Evolutionary conservation across 495 filamentous ascomycete genomes (phyloP).

Genomic region (Thozetella sp.): DNA sequence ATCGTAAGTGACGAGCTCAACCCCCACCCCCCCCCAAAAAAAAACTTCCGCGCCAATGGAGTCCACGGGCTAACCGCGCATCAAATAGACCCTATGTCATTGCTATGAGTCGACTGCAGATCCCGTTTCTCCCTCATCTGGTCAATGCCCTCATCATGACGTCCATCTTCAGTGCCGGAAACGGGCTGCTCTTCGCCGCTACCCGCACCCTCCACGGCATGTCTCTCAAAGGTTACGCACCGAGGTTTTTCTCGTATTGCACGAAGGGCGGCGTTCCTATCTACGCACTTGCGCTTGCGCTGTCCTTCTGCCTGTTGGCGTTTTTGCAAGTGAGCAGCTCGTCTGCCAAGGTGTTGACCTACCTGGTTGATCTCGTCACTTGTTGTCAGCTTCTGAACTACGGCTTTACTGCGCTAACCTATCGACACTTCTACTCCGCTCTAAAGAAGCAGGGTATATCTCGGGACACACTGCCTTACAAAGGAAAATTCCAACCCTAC

Average conservation of each 20-base stretch:
- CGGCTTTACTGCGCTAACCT: constrained; percentile 65
- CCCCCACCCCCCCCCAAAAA: too few species aligned
- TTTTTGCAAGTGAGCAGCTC: constrained; percentile 69
- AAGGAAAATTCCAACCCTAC: constrained; percentile 64
- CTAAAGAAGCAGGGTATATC: constrained; percentile 63
- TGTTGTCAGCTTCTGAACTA: constrained; percentile 74
- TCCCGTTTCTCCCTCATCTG: constrained; percentile 66
- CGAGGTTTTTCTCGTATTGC: constrained; percentile 60
- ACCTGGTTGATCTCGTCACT: constrained; percentile 68
- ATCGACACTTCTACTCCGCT: constrained; percentile 66
- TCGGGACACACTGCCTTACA: constrained; percentile 63
- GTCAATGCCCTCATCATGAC: constrained; percentile 72
- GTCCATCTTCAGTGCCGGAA: constrained; percentile 73
- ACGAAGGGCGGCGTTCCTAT: constrained; percentile 55
- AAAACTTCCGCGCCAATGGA: not conserved
- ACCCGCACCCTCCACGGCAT: constrained; percentile 67
- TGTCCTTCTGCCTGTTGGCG: constrained; percentile 61
- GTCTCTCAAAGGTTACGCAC: constrained; percentile 55
- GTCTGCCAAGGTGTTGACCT: constrained; percentile 62
- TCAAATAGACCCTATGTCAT: constrained; percentile 66
- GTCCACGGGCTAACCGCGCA: not conserved
- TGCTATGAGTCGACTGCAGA: constrained; percentile 69
- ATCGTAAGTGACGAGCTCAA: constrained; percentile 36
- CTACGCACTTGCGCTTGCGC: constrained; percentile 58
- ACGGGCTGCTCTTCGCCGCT: constrained; percentile 75